A percentile compares a stretch with the other conserved stretches of the same genome.
phyloP scores from a whole-genome alignment of 2,329 filamentous ascomycete genomes.

The Pseudocercospora vitis region DNA sequence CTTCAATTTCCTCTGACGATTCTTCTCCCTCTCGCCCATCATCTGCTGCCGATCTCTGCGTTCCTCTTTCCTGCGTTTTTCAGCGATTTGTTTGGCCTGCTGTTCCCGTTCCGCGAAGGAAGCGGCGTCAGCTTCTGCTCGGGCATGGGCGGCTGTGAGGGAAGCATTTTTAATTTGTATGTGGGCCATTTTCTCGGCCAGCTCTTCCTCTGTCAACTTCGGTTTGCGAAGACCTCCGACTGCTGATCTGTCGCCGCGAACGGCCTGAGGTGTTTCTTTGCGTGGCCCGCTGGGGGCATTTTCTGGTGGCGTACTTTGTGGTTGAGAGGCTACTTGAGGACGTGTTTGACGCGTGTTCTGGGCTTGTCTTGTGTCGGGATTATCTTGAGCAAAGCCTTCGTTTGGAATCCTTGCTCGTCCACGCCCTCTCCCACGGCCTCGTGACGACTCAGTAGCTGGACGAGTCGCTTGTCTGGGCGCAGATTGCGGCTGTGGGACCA shows the following conservation, averaged over 20 bases:
- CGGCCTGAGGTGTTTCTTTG: slow-evolving; percentile 29
- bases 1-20: slow-evolving; percentile 59
- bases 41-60: slow-evolving; percentile 56
- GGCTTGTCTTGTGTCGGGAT: background rate
- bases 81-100: slow-evolving; percentile 53
- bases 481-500: slow-evolving; percentile 25
- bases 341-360: slow-evolving; percentile 9
- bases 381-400: slow-evolving; percentile 20
- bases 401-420: slow-evolving; percentile 27
- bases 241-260: slow-evolving; percentile 38
- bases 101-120: slow-evolving; percentile 65
- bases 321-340: slow-evolving; percentile 16
- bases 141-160: slow-evolving; percentile 60
- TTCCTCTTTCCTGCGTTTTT: slow-evolving; percentile 50
- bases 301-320: slow-evolving; percentile 19
- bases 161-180: slow-evolving; percentile 63
- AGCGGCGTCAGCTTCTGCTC: slow-evolving; percentile 67
- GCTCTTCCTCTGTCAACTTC: slow-evolving; percentile 65
- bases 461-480: slow-evolving; percentile 11
- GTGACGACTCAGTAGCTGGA: slow-evolving; percentile 15
- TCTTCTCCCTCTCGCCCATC: slow-evolving; percentile 63
- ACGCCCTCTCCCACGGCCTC: slow-evolving; percentile 25
- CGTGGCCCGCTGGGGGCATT: slow-evolving; percentile 29
- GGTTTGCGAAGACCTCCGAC: slow-evolving; percentile 47
- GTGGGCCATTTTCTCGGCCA: slow-evolving; percentile 60